Percentiles rank a stretch among this genome's conserved stretches.
phyloP scores from a whole-genome alignment of 352 stramenopile species.

The Saprolegnia parasitica region DNA sequence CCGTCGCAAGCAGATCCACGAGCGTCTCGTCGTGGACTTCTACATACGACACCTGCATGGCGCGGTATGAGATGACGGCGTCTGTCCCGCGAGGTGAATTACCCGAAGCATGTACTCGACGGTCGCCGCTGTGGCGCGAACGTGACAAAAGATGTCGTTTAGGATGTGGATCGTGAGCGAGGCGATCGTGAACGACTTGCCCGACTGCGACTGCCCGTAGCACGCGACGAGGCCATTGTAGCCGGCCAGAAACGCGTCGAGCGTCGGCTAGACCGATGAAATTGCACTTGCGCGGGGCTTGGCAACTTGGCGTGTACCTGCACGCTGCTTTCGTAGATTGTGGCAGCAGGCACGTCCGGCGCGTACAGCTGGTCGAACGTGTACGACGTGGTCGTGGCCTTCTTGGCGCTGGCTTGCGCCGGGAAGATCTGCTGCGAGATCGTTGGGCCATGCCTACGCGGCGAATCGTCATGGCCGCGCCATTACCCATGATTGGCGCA shows the following conservation, averaged over 20 bases:
- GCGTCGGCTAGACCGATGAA: neutral
- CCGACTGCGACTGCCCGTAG: slow-evolving; percentile 22
- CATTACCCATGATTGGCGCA: neutral
- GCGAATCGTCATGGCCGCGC: neutral
- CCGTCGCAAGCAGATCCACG: slow-evolving; percentile 15
- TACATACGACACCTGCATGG: slow-evolving; percentile 17
- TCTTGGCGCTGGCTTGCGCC: neutral
- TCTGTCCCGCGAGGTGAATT: neutral
- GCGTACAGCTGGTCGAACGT: slow-evolving; percentile 22
- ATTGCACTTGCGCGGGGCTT: neutral
- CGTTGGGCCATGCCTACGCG: neutral
- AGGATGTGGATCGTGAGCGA: neutral
- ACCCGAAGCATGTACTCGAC: slow-evolving; percentile 10
- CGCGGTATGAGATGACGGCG: neutral
- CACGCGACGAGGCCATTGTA: slow-evolving; percentile 18
- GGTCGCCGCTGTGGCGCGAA: neutral
- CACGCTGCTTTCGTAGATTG: neutral
- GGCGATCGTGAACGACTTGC: slow-evolving; percentile 17
- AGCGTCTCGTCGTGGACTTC: slow-evolving; percentile 13
- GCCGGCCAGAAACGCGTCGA: neutral
- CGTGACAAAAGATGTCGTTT: slow-evolving; percentile 21
- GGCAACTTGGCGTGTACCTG: neutral
- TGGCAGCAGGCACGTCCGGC: neutral
- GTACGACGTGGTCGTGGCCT: slow-evolving; percentile 6
- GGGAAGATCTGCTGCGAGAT: slow-evolving; percentile 28